Conservation (phyloP, 2,329 filamentous ascomycete species). For the Cadophora luteo-olivacea region DNA sequence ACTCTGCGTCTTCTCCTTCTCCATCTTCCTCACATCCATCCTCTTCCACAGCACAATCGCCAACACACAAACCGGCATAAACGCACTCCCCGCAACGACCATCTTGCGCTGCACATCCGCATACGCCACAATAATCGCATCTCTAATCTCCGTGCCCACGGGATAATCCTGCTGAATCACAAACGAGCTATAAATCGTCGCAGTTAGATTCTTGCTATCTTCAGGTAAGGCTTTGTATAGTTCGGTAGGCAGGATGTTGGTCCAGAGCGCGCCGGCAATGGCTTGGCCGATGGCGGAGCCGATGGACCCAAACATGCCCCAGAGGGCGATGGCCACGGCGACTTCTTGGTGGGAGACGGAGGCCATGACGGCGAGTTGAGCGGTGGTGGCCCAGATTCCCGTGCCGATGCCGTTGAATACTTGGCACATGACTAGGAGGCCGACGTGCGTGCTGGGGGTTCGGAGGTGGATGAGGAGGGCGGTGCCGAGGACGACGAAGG, state of each 20-base stretch:
- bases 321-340: constrained; percentile 66
- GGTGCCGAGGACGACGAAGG: constrained; percentile 59
- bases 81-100: constrained; percentile 43
- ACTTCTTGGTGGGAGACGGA: constrained; percentile 65
- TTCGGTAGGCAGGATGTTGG: constrained; percentile 54
- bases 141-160: constrained; percentile 54
- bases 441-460: constrained; percentile 55
- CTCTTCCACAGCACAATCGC: constrained; percentile 12
- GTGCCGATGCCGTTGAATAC: constrained; percentile 64
- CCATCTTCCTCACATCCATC: constrained; percentile 16
- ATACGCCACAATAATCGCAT: constrained; percentile 66
- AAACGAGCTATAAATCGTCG: constrained; percentile 58
- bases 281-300: constrained; percentile 65
- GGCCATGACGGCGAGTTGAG: constrained; percentile 65
- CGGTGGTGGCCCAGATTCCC: constrained; percentile 61
- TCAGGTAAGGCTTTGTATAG: constrained; percentile 51
- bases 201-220: constrained; percentile 21
- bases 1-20: constrained; percentile 9
- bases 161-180: constrained; percentile 59
- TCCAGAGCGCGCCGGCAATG: constrained; percentile 70
- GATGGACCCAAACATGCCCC: constrained; percentile 64
- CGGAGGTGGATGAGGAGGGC: constrained; percentile 65
- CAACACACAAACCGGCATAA: constrained; percentile 12
- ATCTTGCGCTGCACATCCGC: constrained; percentile 55
- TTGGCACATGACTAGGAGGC: constrained; percentile 64